phyloP scores from a whole-genome alignment of 2,329 filamentous ascomycete species.

The Alternaria brassicae region DNA sequence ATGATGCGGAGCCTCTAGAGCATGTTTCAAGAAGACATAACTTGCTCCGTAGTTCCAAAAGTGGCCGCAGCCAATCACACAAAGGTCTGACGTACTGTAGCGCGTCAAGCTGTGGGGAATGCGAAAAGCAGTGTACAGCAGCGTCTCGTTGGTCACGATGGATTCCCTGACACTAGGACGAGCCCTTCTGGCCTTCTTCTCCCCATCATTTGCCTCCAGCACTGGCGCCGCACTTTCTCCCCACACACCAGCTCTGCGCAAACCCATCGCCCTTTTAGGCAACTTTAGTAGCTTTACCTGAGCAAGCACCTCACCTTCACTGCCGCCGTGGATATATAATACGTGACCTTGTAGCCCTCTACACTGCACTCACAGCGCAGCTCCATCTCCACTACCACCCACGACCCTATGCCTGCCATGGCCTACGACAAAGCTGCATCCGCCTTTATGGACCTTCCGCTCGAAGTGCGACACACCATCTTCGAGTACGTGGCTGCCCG shows the following conservation, averaged over 20 bases:
- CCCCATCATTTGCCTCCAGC: not conserved
- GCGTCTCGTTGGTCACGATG: slow-evolving; percentile 1
- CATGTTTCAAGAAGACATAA: no score
- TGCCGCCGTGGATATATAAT: not conserved
- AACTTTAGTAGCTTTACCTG: slow-evolving; percentile 15
- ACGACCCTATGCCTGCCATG: slow-evolving; percentile 5
- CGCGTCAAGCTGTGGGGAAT: slow-evolving; percentile 8
- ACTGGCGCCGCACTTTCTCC: slow-evolving; percentile 4
- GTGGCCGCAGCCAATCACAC: slow-evolving; percentile 3
- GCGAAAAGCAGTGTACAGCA: not conserved
- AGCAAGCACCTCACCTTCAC: not conserved
- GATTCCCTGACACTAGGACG: not conserved
- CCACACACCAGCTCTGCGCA: slow-evolving; percentile 14
- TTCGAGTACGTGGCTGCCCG: slow-evolving; percentile 32
- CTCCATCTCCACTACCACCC: not conserved
- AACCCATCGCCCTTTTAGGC: slow-evolving; percentile 21
- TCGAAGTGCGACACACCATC: slow-evolving; percentile 44
- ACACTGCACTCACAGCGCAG: not conserved
- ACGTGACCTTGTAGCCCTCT: not conserved
- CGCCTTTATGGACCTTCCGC: slow-evolving; percentile 34
- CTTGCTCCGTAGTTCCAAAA: slow-evolving; percentile 20
- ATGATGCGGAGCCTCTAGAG: no score
- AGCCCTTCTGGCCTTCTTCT: not conserved
- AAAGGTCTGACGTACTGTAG: not conserved
- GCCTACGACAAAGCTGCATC: slow-evolving; percentile 7